Evolutionary conservation across 805 yeast species (phyloP).

Genomic region (Komagataella kurtzmanii): DNA sequence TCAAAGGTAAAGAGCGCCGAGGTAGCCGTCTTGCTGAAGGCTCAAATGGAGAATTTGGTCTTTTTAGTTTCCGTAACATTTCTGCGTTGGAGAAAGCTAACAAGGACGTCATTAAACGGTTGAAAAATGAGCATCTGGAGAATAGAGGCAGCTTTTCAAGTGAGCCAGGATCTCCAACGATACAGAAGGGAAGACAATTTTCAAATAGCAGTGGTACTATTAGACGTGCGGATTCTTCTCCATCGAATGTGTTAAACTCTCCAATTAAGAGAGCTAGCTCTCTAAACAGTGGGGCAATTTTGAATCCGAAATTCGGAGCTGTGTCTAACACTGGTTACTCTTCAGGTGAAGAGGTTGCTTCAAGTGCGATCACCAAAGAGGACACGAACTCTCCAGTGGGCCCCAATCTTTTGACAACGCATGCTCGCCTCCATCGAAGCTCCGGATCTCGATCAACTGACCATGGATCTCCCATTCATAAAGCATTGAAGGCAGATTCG

Average conservation of each 20-base stretch:
- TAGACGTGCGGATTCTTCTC: neutral
- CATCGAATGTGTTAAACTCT: neutral
- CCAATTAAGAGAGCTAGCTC: neutral
- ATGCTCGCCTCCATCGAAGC: neutral
- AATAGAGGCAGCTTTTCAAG: conserved; percentile 25
- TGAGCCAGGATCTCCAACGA: conserved; percentile 16
- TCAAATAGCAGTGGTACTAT: neutral
- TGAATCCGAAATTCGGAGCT: neutral
- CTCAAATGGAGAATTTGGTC: conserved; percentile 67
- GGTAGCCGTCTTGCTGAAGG: conserved; percentile 63
- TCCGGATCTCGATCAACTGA: neutral
- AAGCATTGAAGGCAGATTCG: neutral
- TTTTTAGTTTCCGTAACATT: conserved; percentile 79
- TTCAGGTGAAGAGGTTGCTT: neutral
- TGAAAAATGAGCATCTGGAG: conserved; percentile 72
- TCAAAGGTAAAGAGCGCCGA: conserved; percentile 54
- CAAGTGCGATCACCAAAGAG: neutral
- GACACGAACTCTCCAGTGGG: neutral
- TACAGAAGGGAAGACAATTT: conserved; percentile 5
- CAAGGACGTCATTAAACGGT: conserved; percentile 78
- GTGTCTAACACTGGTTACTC: neutral
- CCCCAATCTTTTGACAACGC: neutral
- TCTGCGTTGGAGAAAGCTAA: conserved; percentile 89
- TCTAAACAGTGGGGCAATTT: neutral
- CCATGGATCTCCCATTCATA: conserved; percentile 1